phyloP scores from a whole-genome alignment of 2,329 filamentous ascomycete species.

The Cladophialophora chaetospira region DNA sequence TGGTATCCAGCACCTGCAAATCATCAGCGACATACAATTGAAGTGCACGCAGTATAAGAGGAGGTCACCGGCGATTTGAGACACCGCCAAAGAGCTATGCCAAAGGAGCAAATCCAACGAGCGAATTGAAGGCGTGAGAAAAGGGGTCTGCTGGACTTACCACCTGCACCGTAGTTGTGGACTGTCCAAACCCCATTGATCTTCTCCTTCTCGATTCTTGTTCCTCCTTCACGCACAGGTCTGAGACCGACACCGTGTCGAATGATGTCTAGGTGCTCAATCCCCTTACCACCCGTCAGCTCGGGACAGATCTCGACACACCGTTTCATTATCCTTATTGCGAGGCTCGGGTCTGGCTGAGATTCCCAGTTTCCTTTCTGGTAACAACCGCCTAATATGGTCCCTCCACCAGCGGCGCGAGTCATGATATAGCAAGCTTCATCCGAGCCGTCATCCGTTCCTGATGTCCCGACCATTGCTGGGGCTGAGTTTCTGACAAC shows the following conservation, averaged over 20 bases:
- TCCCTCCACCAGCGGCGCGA: slow-evolving; percentile 75
- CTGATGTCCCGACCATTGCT: slow-evolving; percentile 69
- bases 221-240: slow-evolving; percentile 71
- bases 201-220: slow-evolving; percentile 72
- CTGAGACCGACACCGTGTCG: slow-evolving; percentile 81
- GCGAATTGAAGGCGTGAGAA: slow-evolving; percentile 20
- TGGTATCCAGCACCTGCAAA: slow-evolving; percentile 64
- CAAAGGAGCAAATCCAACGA: neutral
- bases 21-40: slow-evolving; percentile 35
- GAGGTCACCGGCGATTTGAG: neutral
- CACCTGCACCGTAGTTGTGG: slow-evolving; percentile 57
- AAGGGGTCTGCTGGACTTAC: slow-evolving; percentile 57
- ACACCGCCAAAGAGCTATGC: neutral
- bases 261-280: slow-evolving; percentile 73
- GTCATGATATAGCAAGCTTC: slow-evolving; percentile 83
- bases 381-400: slow-evolving; percentile 82
- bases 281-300: slow-evolving; percentile 66
- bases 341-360: slow-evolving; percentile 76
- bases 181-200: slow-evolving; percentile 69
- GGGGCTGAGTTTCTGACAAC: slow-evolving; percentile 77
- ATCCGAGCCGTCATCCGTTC: slow-evolving; percentile 70
- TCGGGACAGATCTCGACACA: slow-evolving; percentile 65
- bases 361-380: slow-evolving; percentile 78
- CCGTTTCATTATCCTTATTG: slow-evolving; percentile 81
- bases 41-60: neutral